Evolutionary conservation across 495 filamentous ascomycete species (phyloP).

Genomic region (Penicillium canescens): DNA sequence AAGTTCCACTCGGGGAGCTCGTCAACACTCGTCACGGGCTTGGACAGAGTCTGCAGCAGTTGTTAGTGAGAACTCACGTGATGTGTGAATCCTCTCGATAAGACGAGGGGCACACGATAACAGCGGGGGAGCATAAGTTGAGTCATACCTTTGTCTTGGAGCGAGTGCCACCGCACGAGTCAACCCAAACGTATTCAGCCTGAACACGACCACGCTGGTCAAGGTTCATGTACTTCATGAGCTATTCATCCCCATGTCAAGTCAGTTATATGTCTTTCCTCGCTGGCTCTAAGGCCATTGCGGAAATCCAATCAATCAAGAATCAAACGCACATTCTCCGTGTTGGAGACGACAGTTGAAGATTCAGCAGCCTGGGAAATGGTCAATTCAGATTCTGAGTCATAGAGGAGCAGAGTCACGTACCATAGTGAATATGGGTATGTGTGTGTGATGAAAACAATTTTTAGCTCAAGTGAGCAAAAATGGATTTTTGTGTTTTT

Average conservation of each 20-base stretch:
- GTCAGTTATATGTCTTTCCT: conserved; percentile 44
- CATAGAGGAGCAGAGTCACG: conserved; percentile 10
- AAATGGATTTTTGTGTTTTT: conserved; percentile 7
- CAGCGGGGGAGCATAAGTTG: background rate
- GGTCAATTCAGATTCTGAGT: conserved; percentile 8
- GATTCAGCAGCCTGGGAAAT: conserved; percentile 40
- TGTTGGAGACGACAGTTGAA: conserved; percentile 65
- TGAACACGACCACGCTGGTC: conserved; percentile 83
- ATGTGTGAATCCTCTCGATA: background rate
- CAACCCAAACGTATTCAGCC: conserved; percentile 99
- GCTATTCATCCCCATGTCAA: conserved; percentile 51
- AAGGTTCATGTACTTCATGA: conserved; percentile 88
- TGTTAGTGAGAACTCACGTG: conserved; percentile 30
- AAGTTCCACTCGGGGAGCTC: conserved; percentile 99
- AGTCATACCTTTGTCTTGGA: conserved; percentile 88
- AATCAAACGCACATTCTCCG: conserved; percentile 63
- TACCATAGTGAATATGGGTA: conserved; percentile 48
- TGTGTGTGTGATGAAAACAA: conserved; percentile 39
- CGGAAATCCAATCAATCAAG: conserved; percentile 34
- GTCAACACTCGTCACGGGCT: conserved; percentile 60
- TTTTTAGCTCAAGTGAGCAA: conserved; percentile 22
- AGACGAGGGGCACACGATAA: no score
- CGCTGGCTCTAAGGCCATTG: conserved; percentile 34
- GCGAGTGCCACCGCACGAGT: conserved; percentile 71
- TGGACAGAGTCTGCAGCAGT: conserved; percentile 68